Conservation (phyloP, 2,329 filamentous ascomycete genomes). For the Apiospora marii region DNA sequence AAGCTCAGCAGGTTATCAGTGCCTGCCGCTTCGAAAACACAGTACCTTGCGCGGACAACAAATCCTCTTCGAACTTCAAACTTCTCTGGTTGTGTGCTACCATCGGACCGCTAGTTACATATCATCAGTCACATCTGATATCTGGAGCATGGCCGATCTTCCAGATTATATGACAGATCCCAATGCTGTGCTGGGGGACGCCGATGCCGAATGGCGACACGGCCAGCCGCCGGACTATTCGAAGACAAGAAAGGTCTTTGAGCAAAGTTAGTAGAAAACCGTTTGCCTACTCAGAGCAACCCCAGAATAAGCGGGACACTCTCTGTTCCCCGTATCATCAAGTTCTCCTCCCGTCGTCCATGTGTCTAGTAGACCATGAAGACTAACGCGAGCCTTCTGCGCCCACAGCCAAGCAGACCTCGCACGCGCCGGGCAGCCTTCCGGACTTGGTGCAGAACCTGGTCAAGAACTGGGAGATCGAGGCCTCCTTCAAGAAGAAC, state of each 20-base stretch:
- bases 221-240: conserved; percentile 68
- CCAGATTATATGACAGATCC: conserved; percentile 35
- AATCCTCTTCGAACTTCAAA: neutral
- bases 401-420: conserved; percentile 60
- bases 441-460: conserved; percentile 71
- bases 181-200: conserved; percentile 43
- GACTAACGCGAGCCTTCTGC: neutral
- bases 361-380: neutral
- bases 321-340: neutral
- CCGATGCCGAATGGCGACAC: conserved; percentile 66
- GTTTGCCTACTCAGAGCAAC: neutral
- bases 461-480: conserved; percentile 78
- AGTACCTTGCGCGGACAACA: neutral
- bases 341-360: neutral
- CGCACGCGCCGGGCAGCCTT: conserved; percentile 63
- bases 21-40: neutral
- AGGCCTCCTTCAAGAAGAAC: conserved; percentile 71
- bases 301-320: neutral
- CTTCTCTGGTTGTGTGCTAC: neutral
- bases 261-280: conserved; percentile 56
- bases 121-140: neutral
- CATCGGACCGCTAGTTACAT: neutral
- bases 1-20: neutral
- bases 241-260: conserved; percentile 67
- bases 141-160: conserved; percentile 13